Percentiles rank a stretch among this genome's conserved stretches.
phyloP scores from a whole-genome alignment of 73 alveolate genomes.

The Tetrahymena borealis region DNA sequence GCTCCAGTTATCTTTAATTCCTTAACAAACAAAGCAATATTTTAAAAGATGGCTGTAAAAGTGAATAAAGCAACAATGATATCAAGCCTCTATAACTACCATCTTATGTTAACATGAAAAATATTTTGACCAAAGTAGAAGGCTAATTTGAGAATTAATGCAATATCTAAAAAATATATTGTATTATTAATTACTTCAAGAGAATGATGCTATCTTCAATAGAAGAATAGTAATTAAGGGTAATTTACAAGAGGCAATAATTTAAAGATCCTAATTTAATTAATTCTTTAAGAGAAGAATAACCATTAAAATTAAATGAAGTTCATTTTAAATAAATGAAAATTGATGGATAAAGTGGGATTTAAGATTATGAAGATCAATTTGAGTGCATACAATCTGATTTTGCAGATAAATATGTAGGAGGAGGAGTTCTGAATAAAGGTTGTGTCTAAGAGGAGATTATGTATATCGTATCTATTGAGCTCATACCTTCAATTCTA shows the following conservation, averaged over 20 bases:
- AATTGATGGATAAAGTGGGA: neutral
- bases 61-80: neutral
- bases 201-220: neutral
- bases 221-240: neutral
- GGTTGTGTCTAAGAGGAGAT: constrained; percentile 96
- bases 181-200: neutral
- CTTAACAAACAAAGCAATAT: no score
- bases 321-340: neutral
- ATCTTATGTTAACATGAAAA: neutral
- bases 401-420: constrained; percentile 90
- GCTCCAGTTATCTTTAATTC: no score
- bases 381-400: constrained; percentile 46
- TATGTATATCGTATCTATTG: constrained; percentile 77
- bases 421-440: constrained; percentile 82
- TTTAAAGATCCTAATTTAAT: neutral
- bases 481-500: constrained; percentile 53
- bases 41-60: no score
- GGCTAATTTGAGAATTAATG: neutral
- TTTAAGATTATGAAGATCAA: neutral
- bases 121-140: neutral
- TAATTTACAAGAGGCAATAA: neutral
- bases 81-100: neutral
- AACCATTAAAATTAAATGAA: neutral
- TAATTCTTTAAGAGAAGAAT: neutral
- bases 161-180: neutral